A percentile compares a stretch with the other conserved stretches of the same genome.
These are phyloP conservation scores for Ophiostoma sp. DNA, from an alignment of 2,329 filamentous ascomycete species.

Conservation along the genomic window DNA sequence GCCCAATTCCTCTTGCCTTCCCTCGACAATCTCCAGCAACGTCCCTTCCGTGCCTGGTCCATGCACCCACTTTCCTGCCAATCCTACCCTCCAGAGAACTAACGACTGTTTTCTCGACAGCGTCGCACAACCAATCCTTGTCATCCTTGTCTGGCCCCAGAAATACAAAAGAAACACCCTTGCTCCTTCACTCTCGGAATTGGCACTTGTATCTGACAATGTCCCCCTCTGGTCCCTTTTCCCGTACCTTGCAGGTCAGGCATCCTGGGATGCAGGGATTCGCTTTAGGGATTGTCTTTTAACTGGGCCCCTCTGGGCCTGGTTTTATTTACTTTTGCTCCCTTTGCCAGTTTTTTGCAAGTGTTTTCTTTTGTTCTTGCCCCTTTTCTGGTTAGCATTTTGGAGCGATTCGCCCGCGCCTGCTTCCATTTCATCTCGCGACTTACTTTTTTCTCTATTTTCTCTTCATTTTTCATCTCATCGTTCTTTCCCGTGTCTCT, in stretches of 20 bases:
- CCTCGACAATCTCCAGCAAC: background rate
- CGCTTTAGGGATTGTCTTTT: background rate
- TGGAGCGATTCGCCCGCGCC: background rate
- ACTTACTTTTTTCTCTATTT: background rate
- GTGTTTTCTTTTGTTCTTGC: background rate
- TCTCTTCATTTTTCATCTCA: background rate
- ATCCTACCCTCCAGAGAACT: constrained; percentile 11
- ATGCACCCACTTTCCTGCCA: constrained; percentile 20
- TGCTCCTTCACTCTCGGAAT: background rate
- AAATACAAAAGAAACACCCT: background rate
- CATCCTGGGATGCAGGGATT: background rate
- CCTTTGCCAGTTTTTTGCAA: background rate
- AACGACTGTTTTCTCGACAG: constrained; percentile 1
- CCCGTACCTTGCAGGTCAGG: background rate
- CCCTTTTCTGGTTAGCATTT: constrained; percentile 9
- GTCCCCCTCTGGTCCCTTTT: too few relatives aligned
- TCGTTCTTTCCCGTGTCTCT: background rate
- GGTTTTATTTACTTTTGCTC: constrained; percentile 7
- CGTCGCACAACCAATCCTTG: background rate
- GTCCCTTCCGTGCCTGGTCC: background rate
- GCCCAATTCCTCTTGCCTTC: background rate
- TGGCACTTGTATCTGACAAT: constrained; percentile 9
- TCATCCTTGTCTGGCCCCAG: background rate
- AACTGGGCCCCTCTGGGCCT: background rate
- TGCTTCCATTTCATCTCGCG: background rate